A percentile compares a stretch with the other conserved stretches of the same genome.
phyloP scores from a whole-genome alignment of 1,139 yeast genomes.

The Sugiyamaella xylanicola region DNA sequence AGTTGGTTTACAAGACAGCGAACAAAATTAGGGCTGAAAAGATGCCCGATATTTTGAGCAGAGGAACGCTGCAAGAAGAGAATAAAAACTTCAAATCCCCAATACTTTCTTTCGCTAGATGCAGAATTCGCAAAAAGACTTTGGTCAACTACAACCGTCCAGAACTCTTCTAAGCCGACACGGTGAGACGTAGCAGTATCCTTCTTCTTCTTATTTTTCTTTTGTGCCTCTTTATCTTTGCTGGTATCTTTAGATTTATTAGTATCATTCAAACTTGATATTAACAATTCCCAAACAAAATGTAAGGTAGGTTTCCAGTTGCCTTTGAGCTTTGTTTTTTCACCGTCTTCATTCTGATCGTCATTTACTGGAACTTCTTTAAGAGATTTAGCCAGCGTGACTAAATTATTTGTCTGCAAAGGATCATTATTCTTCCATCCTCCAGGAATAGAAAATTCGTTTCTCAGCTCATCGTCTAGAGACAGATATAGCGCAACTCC shows the following conservation, averaged over 20 bases:
- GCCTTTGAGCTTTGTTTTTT: slow-evolving; percentile 30
- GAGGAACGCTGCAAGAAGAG: slow-evolving; percentile 49
- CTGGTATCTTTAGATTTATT: slow-evolving; percentile 36
- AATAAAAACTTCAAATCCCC: slow-evolving; percentile 78
- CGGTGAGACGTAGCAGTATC: slow-evolving; percentile 24
- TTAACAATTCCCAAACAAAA: slow-evolving; percentile 77
- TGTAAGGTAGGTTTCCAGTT: slow-evolving; percentile 78
- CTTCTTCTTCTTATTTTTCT: slow-evolving; percentile 22
- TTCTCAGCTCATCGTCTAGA: slow-evolving; percentile 39
- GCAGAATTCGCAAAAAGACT: slow-evolving; percentile 73
- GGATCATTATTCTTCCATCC: slow-evolving; percentile 79
- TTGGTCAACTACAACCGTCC: slow-evolving; percentile 81
- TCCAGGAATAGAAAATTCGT: slow-evolving; percentile 40
- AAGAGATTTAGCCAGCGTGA: slow-evolving; percentile 62
- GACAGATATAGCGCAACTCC: slow-evolving; percentile 74
- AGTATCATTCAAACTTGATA: slow-evolving; percentile 47
- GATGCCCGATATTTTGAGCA: slow-evolving; percentile 42
- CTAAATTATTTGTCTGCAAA: slow-evolving; percentile 64
- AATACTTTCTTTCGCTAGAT: slow-evolving; percentile 81
- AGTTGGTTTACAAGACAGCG: slow-evolving; percentile 79
- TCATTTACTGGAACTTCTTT: slow-evolving; percentile 55
- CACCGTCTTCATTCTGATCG: slow-evolving; percentile 35
- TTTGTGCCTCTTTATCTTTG: slow-evolving; percentile 35
- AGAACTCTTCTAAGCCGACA: slow-evolving; percentile 61
- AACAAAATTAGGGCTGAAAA: slow-evolving; percentile 72